These are phyloP conservation scores for Leccinum uliginosum DNA, from an alignment of 768 basidiomycete genomes.

Conservation along the genomic window DNA sequence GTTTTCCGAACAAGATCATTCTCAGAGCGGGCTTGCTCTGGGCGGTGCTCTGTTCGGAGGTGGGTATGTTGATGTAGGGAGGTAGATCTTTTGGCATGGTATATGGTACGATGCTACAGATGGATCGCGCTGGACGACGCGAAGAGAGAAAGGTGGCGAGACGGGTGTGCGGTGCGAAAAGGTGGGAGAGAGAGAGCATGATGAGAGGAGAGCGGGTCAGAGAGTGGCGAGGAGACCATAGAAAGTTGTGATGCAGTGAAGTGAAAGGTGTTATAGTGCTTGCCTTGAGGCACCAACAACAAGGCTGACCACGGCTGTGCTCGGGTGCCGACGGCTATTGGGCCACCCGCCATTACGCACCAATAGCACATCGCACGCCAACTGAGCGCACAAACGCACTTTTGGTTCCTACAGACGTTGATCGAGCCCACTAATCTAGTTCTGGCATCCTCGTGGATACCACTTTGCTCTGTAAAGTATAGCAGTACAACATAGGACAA, in stretches of 20 bases:
- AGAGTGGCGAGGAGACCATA: neutral
- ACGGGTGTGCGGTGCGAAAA: neutral
- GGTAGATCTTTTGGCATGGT: conserved; percentile 39
- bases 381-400: neutral
- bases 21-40: conserved; percentile 31
- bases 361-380: neutral
- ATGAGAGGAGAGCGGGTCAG: neutral
- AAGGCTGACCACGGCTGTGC: conserved; percentile 13
- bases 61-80: conserved; percentile 40
- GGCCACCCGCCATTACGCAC: neutral
- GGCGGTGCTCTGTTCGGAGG: conserved; percentile 20
- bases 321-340: neutral
- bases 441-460: neutral
- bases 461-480: neutral
- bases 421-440: neutral
- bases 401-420: neutral
- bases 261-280: conserved; percentile 13
- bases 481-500: conserved; percentile 9
- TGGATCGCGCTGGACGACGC: conserved; percentile 9
- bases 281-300: conserved; percentile 20
- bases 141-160: neutral
- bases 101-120: conserved; percentile 20
- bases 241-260: neutral
- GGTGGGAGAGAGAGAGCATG: neutral
- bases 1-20: conserved; percentile 54